Percentiles rank a stretch among this genome's conserved stretches.
Conservation (phyloP, 148 eudicot genomes). For the Fallopia convolvulus region DNA sequence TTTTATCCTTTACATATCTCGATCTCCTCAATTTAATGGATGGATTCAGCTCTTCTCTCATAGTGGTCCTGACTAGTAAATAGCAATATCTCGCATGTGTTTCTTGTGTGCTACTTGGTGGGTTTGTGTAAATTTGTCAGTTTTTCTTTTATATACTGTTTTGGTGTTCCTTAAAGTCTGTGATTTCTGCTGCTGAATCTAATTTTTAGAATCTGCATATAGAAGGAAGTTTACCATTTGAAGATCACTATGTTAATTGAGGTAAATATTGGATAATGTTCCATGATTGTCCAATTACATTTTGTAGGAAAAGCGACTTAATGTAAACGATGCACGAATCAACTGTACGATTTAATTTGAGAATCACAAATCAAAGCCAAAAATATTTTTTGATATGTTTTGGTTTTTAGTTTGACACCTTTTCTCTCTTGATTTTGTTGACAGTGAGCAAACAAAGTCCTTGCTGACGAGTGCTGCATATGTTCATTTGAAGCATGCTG, state of each 20-base stretch:
- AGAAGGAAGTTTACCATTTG: slow-evolving; percentile 7
- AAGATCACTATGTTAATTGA: slow-evolving; percentile 7
- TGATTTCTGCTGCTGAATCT: slow-evolving; percentile 1
- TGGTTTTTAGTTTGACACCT: background rate
- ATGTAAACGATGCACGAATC: background rate
- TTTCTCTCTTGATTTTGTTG: slow-evolving; percentile 28
- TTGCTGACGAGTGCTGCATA: slow-evolving; percentile 85
- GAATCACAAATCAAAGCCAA: background rate
- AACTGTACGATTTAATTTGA: background rate
- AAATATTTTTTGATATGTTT: background rate
- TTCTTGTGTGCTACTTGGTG: background rate
- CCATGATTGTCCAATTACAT: slow-evolving; percentile 1
- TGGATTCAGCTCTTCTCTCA: background rate
- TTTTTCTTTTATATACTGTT: background rate
- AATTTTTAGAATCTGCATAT: background rate
- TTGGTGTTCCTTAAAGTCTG: background rate
- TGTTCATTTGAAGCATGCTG: slow-evolving; percentile 84
- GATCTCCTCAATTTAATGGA: background rate
- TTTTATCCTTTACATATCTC: background rate
- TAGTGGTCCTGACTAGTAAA: background rate
- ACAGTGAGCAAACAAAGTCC: slow-evolving; percentile 72
- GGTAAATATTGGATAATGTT: slow-evolving; percentile 1
- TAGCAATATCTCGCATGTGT: background rate
- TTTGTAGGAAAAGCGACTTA: background rate
- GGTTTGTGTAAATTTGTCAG: background rate